A percentile compares a stretch with the other conserved stretches of the same genome.
phyloP scores from a whole-genome alignment of 176 grass and related monocot species.

The barley (Hordeum vulgare) region MorexV3_pseudomolecules_assembly NC_058522.1:543018265-543018764 shows the following conservation, averaged over 20 bases:
- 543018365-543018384: not conserved
- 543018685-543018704: no score
- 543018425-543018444: not conserved
- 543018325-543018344: no score
- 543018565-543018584: not conserved
- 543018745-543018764: no score
- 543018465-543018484: not conserved
- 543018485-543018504: not conserved
- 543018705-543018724: no score
- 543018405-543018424: not conserved
- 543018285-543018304: no score
- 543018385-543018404: not conserved
- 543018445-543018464: constrained; percentile 1
- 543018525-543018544: not conserved
- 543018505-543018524: not conserved
- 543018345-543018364: no score
- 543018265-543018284: no score
- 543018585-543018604: not conserved
- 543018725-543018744: no score
- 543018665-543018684: no score
- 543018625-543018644: not conserved
- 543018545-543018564: constrained; percentile 15
- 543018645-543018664: not conserved
- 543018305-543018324: no score
- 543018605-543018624: no score